Base-by-base conservation (phyloP, 768 basidiomycete species). In the Phlebiopsis gigantea region DNA sequence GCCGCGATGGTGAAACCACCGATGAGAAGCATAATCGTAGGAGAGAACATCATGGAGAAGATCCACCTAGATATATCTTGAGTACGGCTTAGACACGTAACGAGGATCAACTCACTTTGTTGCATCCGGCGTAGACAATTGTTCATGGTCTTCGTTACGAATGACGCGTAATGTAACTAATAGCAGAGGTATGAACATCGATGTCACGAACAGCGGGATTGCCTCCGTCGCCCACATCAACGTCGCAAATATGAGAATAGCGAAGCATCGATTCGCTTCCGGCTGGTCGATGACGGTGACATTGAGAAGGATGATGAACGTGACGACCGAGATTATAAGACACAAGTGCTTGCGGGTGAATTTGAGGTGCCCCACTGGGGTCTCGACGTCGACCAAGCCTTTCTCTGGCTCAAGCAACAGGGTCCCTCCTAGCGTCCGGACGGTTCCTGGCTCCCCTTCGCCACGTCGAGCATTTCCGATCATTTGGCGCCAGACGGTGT, bases 1-100 rank as follows among this genome's bases (percentile, higher is more conserved):
- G 95, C 93, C 0, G 97, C 93, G 61, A 98, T 96, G 8, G 96
- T 98, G 78, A 98, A 96, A 28, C 97, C 96, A 9, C 94, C 94
- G 62, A 96, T 92, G 49, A 98, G 85, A 31, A 99, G 88, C 92
- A 98, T 96, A 71, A 99, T 97, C 0, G 95, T 99, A 0, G 94
- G 92, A 0, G 90, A 90, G 72, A 99, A 98, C 93, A 98, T 98
- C 48, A 84, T 79, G 0, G 92, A 90, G 70, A 98, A 98, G 56
- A 98, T 82, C 69, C 80, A 93, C 73, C 93, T 96, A 55, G 22
- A 60, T 55, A 60, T 22, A 45, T 45, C 52, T 63, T 39, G 57
- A 54, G 15, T 8, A n/a, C 8, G n/a, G n/a, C 12, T 46, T 9
- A 43, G 34, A 39, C 44, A 9, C 19, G 48, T n/a, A 15, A n/a